Evolutionary conservation across 73 alveolate species (phyloP), one percentile per base, ranked within the genome.

Genomic region (Paramecium biaurelia): DNA sequence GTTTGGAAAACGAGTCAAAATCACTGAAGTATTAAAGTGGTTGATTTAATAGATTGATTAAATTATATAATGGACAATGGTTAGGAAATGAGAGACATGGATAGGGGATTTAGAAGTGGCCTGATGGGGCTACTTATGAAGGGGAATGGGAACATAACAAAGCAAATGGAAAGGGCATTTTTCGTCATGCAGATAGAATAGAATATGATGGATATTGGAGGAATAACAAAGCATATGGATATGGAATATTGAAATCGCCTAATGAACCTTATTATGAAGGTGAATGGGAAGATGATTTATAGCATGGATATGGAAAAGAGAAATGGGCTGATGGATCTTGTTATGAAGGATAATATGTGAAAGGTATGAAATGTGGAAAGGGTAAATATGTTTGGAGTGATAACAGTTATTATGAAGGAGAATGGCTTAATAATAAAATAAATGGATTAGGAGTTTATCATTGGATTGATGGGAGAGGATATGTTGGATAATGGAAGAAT

Each of bases 291-390:
- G 92, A 89, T 20, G 94, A 89, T 72, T 21, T n/a, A 32, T 53
- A 89, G 26, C 94, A 89, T 89, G 94, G 94, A n/a, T 63, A n/a
- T 43, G 94, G 94, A 45, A 85, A 70, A 70, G 94, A 89, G 74
- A 67, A 43, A 59, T 89, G 94, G 94, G 74, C 76, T 63, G 94
- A 89, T 72, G 94, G 94, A 43, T 38, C 89, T 21, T 43, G 7
- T 21, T 89, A 89, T 70, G 87, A 89, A 28, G 94, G 94, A 0
- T 38, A 89, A 32, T 89, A 89, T 89, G 86, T 68, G 1, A 70
- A 56, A 42, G 94, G 94, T 23, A 23, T 28, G 24, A 89, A 89
- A 56, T 57, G 57, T 42, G 90, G 90, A 15, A 89, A 89, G 59
- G 94, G 94, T 6, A 59, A 70, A 32, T 89, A 70, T 72, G 67